Evolutionary conservation across 768 basidiomycete species (phyloP).

Genomic region (Terana coerulea): DNA sequence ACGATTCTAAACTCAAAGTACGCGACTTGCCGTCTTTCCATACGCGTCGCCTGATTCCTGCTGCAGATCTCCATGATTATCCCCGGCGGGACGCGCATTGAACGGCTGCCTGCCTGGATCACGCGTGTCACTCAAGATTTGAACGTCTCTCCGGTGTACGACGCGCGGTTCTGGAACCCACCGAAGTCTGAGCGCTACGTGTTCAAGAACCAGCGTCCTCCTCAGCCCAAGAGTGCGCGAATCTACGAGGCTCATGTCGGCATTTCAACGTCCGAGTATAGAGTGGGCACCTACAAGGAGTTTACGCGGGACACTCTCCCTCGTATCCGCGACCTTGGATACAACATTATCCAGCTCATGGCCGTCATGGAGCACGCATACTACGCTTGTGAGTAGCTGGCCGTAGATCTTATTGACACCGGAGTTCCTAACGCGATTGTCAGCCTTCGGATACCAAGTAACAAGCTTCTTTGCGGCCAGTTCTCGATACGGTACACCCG

Average conservation of each 20-base stretch:
- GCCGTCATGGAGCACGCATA: constrained; percentile 98
- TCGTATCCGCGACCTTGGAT: constrained; percentile 87
- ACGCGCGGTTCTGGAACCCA: constrained; percentile 99
- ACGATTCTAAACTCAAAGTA: constrained; percentile 95
- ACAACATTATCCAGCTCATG: constrained; percentile 98
- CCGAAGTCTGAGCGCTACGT: constrained; percentile 64
- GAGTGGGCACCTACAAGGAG: constrained; percentile 95
- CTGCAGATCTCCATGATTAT: constrained; percentile 85
- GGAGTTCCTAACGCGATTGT: constrained; percentile 3
- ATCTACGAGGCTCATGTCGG: constrained; percentile 99
- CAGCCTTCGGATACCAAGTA: constrained; percentile 98
- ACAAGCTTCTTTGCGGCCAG: constrained; percentile 97
- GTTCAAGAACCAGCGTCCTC: constrained; percentile 77
- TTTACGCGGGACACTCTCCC: constrained; percentile 84
- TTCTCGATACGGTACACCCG: constrained; percentile 93
- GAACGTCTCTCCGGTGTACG: constrained; percentile 83
- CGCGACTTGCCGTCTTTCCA: constrained; percentile 12
- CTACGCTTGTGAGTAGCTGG: constrained; percentile 75
- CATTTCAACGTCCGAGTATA: constrained; percentile 82
- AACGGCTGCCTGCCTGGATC: constrained; percentile 93
- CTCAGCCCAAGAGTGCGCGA: constrained; percentile 59
- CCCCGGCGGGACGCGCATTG: constrained; percentile 76
- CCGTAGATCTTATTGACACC: not conserved
- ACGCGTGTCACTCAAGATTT: constrained; percentile 94
- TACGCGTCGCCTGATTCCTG: not conserved